Conservation (phyloP, 2,329 filamentous ascomycete species). For the Chaetomiaceae sp. region DNA sequence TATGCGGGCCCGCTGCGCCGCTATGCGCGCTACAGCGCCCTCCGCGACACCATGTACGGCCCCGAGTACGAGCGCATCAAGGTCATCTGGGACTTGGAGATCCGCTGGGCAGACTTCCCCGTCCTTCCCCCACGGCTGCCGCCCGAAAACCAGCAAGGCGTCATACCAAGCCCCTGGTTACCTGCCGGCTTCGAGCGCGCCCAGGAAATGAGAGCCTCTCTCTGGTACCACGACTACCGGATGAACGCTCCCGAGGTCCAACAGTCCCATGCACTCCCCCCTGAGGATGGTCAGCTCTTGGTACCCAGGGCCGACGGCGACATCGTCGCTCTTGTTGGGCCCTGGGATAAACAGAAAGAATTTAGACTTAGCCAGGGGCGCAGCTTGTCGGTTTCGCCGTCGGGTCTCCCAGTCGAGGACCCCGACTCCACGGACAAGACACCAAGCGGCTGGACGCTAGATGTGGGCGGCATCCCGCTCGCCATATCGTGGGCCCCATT, state of each 20-base stretch:
- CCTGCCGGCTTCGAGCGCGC: constrained; percentile 34
- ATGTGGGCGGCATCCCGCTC: constrained; percentile 50
- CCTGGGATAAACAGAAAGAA: constrained; percentile 27
- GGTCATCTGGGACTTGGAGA: constrained; percentile 36
- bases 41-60: constrained; percentile 42
- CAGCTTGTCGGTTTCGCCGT: constrained; percentile 17
- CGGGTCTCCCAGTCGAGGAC: constrained; percentile 18
- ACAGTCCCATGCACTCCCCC: constrained; percentile 20
- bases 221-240: constrained; percentile 29
- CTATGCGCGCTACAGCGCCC: constrained; percentile 33
- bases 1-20: constrained; percentile 38
- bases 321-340: constrained; percentile 29
- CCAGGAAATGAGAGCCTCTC: constrained; percentile 31
- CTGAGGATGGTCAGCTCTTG: constrained; percentile 14
- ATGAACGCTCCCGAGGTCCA: constrained; percentile 19
- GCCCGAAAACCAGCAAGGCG: constrained; percentile 25
- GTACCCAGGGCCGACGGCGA: constrained; percentile 23
- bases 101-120: constrained; percentile 40
- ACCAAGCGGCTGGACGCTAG: constrained; percentile 48
- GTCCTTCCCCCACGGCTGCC: constrained; percentile 38
- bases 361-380: constrained; percentile 20
- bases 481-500: constrained; percentile 51
- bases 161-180: constrained; percentile 40
- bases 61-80: constrained; percentile 35
- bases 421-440: constrained; percentile 9